A percentile compares a stretch with the other conserved stretches of the same genome.
phyloP scores from a whole-genome alignment of 352 stramenopile species.

The Phytophthora sp. region DNA sequence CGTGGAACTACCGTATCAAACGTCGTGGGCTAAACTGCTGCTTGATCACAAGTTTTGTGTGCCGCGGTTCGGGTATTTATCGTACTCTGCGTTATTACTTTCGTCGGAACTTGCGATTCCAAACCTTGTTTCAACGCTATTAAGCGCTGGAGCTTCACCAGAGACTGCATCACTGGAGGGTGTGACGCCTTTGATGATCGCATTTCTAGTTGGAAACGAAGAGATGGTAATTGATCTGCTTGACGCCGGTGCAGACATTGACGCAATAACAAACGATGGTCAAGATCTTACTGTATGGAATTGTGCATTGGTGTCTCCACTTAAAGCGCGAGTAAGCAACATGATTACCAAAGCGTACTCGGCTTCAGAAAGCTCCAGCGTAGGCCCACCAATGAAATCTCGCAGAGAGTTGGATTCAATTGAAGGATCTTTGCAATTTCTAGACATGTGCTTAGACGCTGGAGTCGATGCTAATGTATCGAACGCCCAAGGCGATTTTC shows the following conservation, averaged over 20 bases:
- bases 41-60: constrained; percentile 50
- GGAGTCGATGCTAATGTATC: constrained; percentile 69
- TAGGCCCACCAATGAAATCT: background rate
- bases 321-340: constrained; percentile 15
- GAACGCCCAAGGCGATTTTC: constrained; percentile 61
- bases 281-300: constrained; percentile 64
- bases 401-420: constrained; percentile 44
- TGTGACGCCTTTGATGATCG: constrained; percentile 65
- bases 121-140: constrained; percentile 36
- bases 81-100: constrained; percentile 59
- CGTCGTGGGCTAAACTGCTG: constrained; percentile 49
- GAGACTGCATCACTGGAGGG: constrained; percentile 37
- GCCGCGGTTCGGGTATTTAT: constrained; percentile 52
- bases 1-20: constrained; percentile 31
- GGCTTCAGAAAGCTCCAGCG: background rate
- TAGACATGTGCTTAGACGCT: constrained; percentile 41
- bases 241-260: constrained; percentile 39
- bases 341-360: constrained; percentile 22
- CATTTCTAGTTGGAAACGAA: constrained; percentile 54
- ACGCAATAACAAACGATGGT: constrained; percentile 62
- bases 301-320: constrained; percentile 49
- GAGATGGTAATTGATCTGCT: constrained; percentile 40
- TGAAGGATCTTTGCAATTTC: constrained; percentile 31
- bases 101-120: constrained; percentile 51
- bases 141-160: constrained; percentile 47